phyloP scores from a whole-genome alignment of 108 stramenopile genomes.

The Thalassiosira profunda region DNA sequence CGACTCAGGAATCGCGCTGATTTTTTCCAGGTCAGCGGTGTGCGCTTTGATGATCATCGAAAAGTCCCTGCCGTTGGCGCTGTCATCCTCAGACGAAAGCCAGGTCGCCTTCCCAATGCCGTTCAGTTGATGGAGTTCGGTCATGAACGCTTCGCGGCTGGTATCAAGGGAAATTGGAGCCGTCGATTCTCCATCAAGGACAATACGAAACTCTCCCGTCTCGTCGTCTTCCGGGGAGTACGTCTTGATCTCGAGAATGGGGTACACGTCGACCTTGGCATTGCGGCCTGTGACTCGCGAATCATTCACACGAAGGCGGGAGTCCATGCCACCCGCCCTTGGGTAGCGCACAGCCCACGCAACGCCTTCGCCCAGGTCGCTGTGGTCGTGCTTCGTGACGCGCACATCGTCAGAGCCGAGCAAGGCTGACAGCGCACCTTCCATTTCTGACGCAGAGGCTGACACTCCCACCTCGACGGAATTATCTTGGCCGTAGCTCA shows the following conservation, averaged over 20 bases:
- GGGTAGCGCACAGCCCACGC: constrained; percentile 40
- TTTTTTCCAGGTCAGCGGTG: constrained; percentile 25
- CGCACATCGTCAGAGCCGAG: constrained; percentile 4
- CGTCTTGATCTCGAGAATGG: constrained; percentile 31
- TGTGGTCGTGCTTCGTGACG: constrained; percentile 26
- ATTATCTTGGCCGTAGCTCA: constrained; percentile 10
- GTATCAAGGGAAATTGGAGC: constrained; percentile 41
- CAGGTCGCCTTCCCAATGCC: constrained; percentile 46
- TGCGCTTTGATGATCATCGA: constrained; percentile 38
- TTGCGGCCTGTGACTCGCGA: constrained; percentile 36
- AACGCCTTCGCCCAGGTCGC: constrained; percentile 23
- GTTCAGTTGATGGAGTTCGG: constrained; percentile 35
- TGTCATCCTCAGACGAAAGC: constrained; percentile 36
- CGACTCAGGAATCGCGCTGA: constrained; percentile 29
- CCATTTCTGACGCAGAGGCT: constrained; percentile 35
- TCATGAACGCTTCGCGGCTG: constrained; percentile 23
- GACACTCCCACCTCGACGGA: constrained; percentile 12
- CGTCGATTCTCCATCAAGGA: constrained; percentile 34
- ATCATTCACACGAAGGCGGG: constrained; percentile 23
- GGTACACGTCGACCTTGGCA: constrained; percentile 32
- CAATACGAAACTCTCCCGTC: constrained; percentile 37
- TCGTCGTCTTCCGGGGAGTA: constrained; percentile 23
- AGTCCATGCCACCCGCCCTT: not conserved
- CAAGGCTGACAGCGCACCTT: constrained; percentile 16
- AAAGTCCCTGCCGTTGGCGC: constrained; percentile 19